phyloP scores from a whole-genome alignment of 1,139 yeast genomes.

The Geotrichum europaeum region DNA sequence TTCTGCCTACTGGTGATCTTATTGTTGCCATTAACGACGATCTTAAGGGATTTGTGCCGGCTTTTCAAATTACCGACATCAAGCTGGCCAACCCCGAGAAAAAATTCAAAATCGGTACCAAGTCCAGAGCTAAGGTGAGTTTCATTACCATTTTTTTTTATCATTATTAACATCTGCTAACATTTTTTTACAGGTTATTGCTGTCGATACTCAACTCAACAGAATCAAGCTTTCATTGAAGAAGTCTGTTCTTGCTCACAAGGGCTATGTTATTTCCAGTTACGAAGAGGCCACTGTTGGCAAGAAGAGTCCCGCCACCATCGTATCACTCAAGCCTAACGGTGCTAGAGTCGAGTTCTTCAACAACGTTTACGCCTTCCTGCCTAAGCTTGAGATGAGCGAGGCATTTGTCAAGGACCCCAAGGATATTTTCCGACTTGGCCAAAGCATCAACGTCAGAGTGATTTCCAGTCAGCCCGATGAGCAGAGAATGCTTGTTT shows the following conservation, averaged over 20 bases:
- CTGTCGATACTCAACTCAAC: conserved; percentile 38
- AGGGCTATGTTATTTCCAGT: conserved; percentile 51
- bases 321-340: conserved; percentile 60
- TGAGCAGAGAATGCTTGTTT: conserved; percentile 55
- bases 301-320: conserved; percentile 64
- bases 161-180: conserved; percentile 1
- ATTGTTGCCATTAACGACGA: conserved; percentile 57
- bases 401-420: conserved; percentile 80
- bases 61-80: conserved; percentile 75
- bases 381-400: conserved; percentile 83
- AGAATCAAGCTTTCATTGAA: conserved; percentile 65
- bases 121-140: conserved; percentile 62
- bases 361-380: conserved; percentile 68
- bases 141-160: conserved; percentile 20
- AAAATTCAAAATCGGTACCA: conserved; percentile 78
- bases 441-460: conserved; percentile 78
- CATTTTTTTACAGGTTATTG: conserved; percentile 29
- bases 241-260: conserved; percentile 69
- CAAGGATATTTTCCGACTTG: conserved; percentile 68
- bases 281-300: conserved; percentile 55
- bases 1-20: conserved; percentile 67
- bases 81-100: conserved; percentile 84
- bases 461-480: conserved; percentile 54
- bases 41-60: conserved; percentile 71
- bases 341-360: conserved; percentile 71